Evolutionary conservation across 768 basidiomycete species (phyloP), one percentile per base, ranked within the genome.

Genomic region (Rhodosporidiobolus sp.): DNA sequence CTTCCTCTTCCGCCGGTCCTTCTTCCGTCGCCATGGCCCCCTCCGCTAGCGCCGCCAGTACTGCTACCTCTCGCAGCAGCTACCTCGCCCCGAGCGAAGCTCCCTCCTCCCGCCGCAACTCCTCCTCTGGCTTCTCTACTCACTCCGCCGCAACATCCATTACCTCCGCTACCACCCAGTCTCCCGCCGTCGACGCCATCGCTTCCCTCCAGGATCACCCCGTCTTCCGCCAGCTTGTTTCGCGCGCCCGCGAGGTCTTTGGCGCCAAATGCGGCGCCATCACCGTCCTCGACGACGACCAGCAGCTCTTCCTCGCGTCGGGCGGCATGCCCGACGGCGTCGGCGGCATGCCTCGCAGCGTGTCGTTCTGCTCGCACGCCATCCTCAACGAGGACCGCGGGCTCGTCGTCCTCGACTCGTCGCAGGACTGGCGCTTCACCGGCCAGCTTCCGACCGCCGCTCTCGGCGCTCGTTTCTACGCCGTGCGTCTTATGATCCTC

Each of bases 301-400:
- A 67, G 53, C 77, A 77, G 54, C 59, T 78, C n/a, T 75, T 76
- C 72, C 64, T 78, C 46, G 76, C 72, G 19, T 73, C 72, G 5
- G 72, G 70, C 24, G 74, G 74, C 3, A 34, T 74, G 48, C 65
- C 68, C 6, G 68, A 70, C 9, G 77, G 77, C 26, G 46, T 77
- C 59, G 34, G 24, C 38, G 67, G 72, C 50, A 50, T 78, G 24
- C 77, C 77, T 2, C 53, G 76, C 28, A 66, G 62, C 35, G 72
- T 75, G 20, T 58, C 67, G 26, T 78, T 79, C 52, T 79, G 78
- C 35, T 62, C 71, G 24, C 78, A 79, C 46, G 71, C 78, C 0
- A 76, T 79, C 20, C 63, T 79, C 9, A 66, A 71, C 30, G 63
- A 72, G 30, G 73, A 66, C 26, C 61, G 69, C 30, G 73, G 70